phyloP scores from a whole-genome alignment of 129 eudicot species.

The Lactuca saligna region DNA sequence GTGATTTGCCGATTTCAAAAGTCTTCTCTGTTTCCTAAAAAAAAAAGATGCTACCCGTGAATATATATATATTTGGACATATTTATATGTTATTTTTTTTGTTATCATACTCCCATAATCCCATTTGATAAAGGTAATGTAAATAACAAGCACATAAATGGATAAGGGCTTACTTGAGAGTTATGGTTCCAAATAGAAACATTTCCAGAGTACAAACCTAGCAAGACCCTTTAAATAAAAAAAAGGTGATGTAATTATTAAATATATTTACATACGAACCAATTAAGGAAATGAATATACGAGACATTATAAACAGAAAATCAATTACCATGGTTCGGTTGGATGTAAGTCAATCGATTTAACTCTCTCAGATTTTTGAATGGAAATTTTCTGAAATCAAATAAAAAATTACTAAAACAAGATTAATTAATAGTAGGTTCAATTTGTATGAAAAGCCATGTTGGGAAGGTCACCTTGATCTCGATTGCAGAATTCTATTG shows the following conservation, averaged over 20 bases:
- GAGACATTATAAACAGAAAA: background rate
- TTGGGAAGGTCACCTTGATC: constrained; percentile 28
- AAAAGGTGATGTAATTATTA: background rate
- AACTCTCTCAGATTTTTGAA: constrained; percentile 71
- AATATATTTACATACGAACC: background rate
- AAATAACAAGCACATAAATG: background rate
- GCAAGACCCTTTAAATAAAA: constrained; percentile 49
- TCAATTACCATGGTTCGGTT: constrained; percentile 72
- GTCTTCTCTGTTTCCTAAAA: constrained; percentile 60
- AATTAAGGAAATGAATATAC: background rate
- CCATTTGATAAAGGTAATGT: background rate
- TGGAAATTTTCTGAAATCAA: constrained; percentile 54
- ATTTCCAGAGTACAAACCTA: constrained; percentile 77
- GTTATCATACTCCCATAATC: too few species aligned
- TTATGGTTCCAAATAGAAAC: constrained; percentile 76
- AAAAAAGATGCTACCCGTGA: background rate
- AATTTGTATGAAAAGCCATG: background rate
- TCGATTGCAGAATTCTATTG: constrained; percentile 23
- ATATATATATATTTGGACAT: background rate
- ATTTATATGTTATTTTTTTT: background rate
- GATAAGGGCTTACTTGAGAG: constrained; percentile 58
- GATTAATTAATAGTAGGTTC: background rate
- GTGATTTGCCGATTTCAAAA: constrained; percentile 57
- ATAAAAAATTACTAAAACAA: constrained; percentile 1
- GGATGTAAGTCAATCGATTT: constrained; percentile 89